A percentile compares a stretch with the other conserved stretches of the same genome.
Conservation (phyloP, 768 basidiomycete genomes). For the Cystofilobasidium bisporidii region DNA sequence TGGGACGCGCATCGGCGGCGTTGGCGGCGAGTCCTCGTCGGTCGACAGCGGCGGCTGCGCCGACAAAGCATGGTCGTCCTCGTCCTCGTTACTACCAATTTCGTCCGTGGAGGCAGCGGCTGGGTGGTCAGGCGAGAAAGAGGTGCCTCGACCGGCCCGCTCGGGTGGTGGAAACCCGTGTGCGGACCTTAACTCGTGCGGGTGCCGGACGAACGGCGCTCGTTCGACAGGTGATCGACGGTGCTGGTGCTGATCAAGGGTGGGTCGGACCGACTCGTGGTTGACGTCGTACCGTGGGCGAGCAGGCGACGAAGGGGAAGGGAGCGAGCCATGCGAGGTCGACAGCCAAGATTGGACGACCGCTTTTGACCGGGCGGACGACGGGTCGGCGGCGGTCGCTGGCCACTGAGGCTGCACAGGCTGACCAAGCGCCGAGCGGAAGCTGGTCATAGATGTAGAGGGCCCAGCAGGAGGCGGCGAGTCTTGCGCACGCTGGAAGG, state of each 20-base stretch:
- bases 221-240: background rate
- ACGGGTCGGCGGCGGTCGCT: no score
- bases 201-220: background rate
- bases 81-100: no score
- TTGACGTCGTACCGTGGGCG: background rate
- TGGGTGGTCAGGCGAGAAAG: slow-evolving; percentile 1
- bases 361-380: background rate
- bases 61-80: no score
- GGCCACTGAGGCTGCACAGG: no score
- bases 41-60: no score
- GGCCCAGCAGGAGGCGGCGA: no score
- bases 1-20: slow-evolving; percentile 9
- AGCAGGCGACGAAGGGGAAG: background rate
- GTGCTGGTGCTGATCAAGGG: background rate
- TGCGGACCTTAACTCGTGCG: slow-evolving; percentile 5
- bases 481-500: background rate
- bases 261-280: no score
- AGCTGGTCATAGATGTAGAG: no score
- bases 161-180: slow-evolving; percentile 9
- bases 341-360: background rate
- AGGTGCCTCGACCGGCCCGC: background rate
- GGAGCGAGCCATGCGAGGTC: slow-evolving; percentile 1
- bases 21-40: slow-evolving; percentile 17
- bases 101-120: no score
- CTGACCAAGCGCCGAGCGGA: no score